Evolutionary conservation across 495 filamentous ascomycete genomes (phyloP), one percentile per base, ranked within the genome.

Genomic region (Clavariopsis aquatica): DNA sequence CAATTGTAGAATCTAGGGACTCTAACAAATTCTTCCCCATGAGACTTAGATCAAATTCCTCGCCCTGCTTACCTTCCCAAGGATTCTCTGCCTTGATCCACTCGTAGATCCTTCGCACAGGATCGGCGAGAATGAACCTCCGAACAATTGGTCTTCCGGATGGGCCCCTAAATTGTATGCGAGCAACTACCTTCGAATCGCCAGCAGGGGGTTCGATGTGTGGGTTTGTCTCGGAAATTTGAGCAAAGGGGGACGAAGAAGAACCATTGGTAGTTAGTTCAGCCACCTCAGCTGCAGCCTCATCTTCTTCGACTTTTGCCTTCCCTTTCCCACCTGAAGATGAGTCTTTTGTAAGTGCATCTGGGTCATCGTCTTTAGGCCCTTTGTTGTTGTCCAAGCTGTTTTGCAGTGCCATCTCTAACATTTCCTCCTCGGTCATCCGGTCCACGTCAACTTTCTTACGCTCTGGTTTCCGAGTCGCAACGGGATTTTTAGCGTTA

Each of bases 341-440:
- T 5, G 81, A 53, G 62, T 82, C 81, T 64, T 86, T 86, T 1
- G 94, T 97, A 61, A 96, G 78, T 29, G 88, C 87, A 76, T 98
- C 93, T 0, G 93, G 93, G 73, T 98, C 93, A 58, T 79, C 80
- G 72, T 81, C 68, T 53, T 79, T 69, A 9, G 75, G 67, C 23
- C 75, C 60, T 20, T 64, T 71, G 43, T 62, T 73, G 54, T 78
- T 79, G 43, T 77, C 86, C 3, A 96, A 79, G 69, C 91, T 96
- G 76, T 94, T 93, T 69, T 90, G 84, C 76, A 98, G 75, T 0
- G 95, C 94, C 81, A 96, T 85, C 74, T 95, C 87, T 71, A 98
- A 80, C 92, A 93, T 93, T 74, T 98, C 92, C 66, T 97, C 93
- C 70, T 98, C 94, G 0, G 91, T 96, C 88, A 98, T 93, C 7